Conservation (phyloP, 352 stramenopile genomes). For the Pythium phragmitis region DNA sequence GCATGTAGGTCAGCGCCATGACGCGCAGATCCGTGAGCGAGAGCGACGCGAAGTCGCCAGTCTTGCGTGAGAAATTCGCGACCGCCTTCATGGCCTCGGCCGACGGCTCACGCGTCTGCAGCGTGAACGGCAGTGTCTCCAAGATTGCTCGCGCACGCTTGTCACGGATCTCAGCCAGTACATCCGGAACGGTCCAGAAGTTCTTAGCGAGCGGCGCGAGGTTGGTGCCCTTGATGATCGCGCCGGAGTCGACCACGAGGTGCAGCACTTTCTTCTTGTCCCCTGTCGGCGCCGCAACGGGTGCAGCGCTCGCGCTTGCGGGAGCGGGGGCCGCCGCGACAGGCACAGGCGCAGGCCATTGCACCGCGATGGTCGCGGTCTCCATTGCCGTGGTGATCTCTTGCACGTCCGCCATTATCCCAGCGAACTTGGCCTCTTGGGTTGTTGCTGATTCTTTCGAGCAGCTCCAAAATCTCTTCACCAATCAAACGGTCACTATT, state of each 20-base stretch:
- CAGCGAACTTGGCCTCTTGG: slow-evolving; percentile 5
- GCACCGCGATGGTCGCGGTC: slow-evolving; percentile 4
- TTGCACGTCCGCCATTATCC: slow-evolving; percentile 17
- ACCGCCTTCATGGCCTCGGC: slow-evolving; percentile 76
- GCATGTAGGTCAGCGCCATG: slow-evolving; percentile 87
- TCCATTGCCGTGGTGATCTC: slow-evolving; percentile 20
- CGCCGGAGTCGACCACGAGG: slow-evolving; percentile 83
- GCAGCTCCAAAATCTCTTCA: slow-evolving; percentile 25
- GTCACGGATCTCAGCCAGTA: slow-evolving; percentile 84
- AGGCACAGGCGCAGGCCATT: slow-evolving; percentile 1
- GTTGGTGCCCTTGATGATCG: slow-evolving; percentile 88
- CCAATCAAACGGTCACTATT: slow-evolving; percentile 28
- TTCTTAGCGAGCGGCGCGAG: slow-evolving; percentile 76
- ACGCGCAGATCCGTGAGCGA: slow-evolving; percentile 86
- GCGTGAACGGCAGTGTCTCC: slow-evolving; percentile 69
- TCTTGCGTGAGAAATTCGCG: slow-evolving; percentile 83
- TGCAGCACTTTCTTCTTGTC: slow-evolving; percentile 71
- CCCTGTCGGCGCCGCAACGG: neutral
- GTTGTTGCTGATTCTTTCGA: slow-evolving; percentile 8
- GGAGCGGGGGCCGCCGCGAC: neutral
- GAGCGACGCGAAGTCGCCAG: slow-evolving; percentile 81
- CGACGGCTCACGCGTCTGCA: slow-evolving; percentile 81
- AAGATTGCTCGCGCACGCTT: slow-evolving; percentile 69
- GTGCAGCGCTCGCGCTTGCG: slow-evolving; percentile 1
- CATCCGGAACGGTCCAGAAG: slow-evolving; percentile 87